Percentiles rank a stretch among this genome's conserved stretches.
Conservation (phyloP, 2,329 filamentous ascomycete genomes). For the Aureobasidium leucospermi region DNA sequence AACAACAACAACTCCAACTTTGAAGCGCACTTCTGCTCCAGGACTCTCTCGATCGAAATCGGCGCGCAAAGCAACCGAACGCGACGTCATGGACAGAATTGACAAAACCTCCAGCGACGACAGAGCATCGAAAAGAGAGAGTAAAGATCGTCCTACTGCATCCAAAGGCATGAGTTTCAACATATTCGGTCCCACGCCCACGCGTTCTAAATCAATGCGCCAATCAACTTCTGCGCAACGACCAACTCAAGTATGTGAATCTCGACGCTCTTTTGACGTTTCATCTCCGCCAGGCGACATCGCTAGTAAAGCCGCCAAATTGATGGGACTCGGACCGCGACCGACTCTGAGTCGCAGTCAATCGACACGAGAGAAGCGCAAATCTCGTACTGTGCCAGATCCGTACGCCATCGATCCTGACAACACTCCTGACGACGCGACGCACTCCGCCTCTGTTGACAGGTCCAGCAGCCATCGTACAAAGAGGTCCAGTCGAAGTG, state of each 20-base stretch:
- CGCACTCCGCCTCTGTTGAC: constrained; percentile 28
- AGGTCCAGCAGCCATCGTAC: constrained; percentile 20
- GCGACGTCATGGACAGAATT: constrained; percentile 34
- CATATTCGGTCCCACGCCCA: constrained; percentile 47
- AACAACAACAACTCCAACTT: constrained; percentile 29
- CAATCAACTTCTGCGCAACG: constrained; percentile 48
- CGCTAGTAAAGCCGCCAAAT: constrained; percentile 2
- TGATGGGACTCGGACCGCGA: constrained; percentile 49
- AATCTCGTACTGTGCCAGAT: constrained; percentile 46
- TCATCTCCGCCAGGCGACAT: constrained; percentile 1
- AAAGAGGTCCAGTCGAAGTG: constrained; percentile 21
- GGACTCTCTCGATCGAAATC: constrained; percentile 51
- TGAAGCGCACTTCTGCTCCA: constrained; percentile 34
- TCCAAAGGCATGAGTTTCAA: constrained; percentile 52
- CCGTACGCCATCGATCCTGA: constrained; percentile 60
- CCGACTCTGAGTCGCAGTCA: constrained; percentile 36
- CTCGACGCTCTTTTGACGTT: neutral
- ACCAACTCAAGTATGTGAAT: neutral
- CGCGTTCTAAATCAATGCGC: constrained; percentile 56
- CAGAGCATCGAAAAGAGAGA: constrained; percentile 48
- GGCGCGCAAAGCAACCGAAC: constrained; percentile 45
- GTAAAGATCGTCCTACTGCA: constrained; percentile 43
- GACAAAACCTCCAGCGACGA: constrained; percentile 61
- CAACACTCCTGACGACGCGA: constrained; percentile 36
- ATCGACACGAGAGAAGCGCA: constrained; percentile 43